Percentiles rank a stretch among this genome's conserved stretches.
Evolutionary conservation across 257 asterid species (phyloP).

Genomic region (Solanum peruvianum): DNA sequence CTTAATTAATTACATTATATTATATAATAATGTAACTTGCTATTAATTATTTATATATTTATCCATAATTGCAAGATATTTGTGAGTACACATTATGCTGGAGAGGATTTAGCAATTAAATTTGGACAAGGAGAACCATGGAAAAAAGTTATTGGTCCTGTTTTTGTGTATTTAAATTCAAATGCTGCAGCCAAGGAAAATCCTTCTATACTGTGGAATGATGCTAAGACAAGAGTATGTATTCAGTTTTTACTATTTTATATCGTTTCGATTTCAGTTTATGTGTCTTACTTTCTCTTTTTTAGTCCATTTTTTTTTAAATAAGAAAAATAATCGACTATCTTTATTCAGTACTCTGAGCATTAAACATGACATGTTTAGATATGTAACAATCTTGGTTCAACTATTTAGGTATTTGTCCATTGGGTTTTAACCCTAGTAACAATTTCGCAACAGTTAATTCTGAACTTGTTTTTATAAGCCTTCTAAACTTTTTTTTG

Average conservation of each 20-base stretch:
- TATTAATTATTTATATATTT: not conserved
- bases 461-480: too few species aligned
- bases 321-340: too few species aligned
- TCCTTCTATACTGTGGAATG: constrained; percentile 50
- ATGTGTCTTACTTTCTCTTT: not conserved
- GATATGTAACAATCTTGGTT: too few species aligned
- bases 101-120: constrained; percentile 34
- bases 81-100: constrained; percentile 55
- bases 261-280: not conserved
- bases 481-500: not conserved
- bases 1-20: too few species aligned
- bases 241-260: too few species aligned
- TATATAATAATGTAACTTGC: too few species aligned
- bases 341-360: not conserved
- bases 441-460: too few species aligned
- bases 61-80: constrained; percentile 34
- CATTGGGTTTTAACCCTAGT: too few species aligned
- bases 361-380: not conserved
- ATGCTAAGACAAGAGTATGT: constrained; percentile 39
- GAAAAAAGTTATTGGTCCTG: constrained; percentile 69
- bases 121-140: constrained; percentile 39
- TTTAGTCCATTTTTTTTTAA: too few species aligned
- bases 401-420: not conserved
- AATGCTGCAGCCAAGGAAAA: constrained; percentile 7
- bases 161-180: constrained; percentile 41